phyloP scores from a whole-genome alignment of 2,329 filamentous ascomycete species.

The Canariomyces notabilis region DNA sequence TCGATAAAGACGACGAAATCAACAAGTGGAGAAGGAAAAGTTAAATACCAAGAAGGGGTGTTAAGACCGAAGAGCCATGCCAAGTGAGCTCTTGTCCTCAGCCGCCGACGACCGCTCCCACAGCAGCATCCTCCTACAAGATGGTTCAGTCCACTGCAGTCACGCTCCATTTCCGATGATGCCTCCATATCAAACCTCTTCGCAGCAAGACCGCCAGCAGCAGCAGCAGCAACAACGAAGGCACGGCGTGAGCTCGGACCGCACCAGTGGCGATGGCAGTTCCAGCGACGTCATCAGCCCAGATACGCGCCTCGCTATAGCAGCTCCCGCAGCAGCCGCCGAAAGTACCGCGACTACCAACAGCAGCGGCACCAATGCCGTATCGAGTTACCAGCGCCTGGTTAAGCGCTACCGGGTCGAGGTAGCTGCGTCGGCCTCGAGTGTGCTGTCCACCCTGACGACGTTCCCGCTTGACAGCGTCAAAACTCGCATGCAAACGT shows the following conservation, averaged over 20 bases:
- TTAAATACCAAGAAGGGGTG: neutral
- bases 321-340: slow-evolving; percentile 20
- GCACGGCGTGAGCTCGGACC: neutral
- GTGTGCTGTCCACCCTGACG: slow-evolving; percentile 69
- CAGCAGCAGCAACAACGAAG: slow-evolving; percentile 8
- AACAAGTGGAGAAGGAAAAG: neutral
- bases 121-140: slow-evolving; percentile 32
- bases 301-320: slow-evolving; percentile 11
- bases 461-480: slow-evolving; percentile 86
- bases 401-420: slow-evolving; percentile 76
- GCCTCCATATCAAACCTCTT: slow-evolving; percentile 29
- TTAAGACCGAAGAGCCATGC: slow-evolving; percentile 24
- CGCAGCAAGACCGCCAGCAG: slow-evolving; percentile 5
- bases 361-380: slow-evolving; percentile 19
- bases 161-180: slow-evolving; percentile 37
- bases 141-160: slow-evolving; percentile 33
- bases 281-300: slow-evolving; percentile 13
- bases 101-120: slow-evolving; percentile 23
- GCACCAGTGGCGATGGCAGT: slow-evolving; percentile 1
- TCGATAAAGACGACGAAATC: neutral
- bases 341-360: slow-evolving; percentile 14
- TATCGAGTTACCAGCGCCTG: slow-evolving; percentile 41
- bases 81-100: slow-evolving; percentile 35
- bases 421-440: slow-evolving; percentile 71
- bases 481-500: slow-evolving; percentile 86